These are phyloP conservation scores for Bauhinia variegata DNA, from an alignment of 306 rosid species.

Conservation along the genomic window DNA sequence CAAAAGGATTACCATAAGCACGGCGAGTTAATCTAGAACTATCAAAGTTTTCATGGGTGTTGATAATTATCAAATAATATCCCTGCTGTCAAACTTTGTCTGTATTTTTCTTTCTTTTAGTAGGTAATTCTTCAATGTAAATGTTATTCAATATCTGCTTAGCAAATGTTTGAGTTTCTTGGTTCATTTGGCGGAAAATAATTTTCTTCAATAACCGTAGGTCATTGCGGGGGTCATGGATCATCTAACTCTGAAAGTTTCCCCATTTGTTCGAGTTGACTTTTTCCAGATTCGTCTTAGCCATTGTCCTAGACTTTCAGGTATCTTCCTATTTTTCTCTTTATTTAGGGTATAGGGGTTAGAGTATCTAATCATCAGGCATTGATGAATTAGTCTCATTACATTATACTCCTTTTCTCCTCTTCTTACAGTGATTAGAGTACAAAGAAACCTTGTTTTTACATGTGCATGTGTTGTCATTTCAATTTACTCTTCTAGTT, in stretches of 20 bases:
- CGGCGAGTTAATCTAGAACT: too few relatives aligned
- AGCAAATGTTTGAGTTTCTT: not conserved
- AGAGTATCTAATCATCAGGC: too few relatives aligned
- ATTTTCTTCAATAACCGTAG: not conserved
- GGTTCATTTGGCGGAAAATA: not conserved
- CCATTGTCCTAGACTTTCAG: not conserved
- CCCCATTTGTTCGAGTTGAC: conserved; percentile 2
- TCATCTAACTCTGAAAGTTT: not conserved
- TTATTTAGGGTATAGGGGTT: too few relatives aligned
- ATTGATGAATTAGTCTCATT: too few relatives aligned
- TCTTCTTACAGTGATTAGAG: too few relatives aligned
- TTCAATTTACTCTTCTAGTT: too few relatives aligned
- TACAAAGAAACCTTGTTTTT: too few relatives aligned
- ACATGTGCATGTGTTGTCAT: too few relatives aligned
- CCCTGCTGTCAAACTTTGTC: not conserved
- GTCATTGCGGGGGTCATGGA: conserved; percentile 4
- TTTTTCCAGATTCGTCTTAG: not conserved
- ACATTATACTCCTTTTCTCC: too few relatives aligned
- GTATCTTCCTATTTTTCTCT: not conserved
- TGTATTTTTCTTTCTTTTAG: not conserved
- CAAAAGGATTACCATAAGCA: too few relatives aligned
- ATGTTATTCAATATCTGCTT: not conserved
- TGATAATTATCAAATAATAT: too few relatives aligned
- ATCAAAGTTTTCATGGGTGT: too few relatives aligned
- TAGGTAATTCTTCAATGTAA: not conserved